Conservation (phyloP, 495 filamentous ascomycete genomes). For the Penicillium ochrochloron region DNA sequence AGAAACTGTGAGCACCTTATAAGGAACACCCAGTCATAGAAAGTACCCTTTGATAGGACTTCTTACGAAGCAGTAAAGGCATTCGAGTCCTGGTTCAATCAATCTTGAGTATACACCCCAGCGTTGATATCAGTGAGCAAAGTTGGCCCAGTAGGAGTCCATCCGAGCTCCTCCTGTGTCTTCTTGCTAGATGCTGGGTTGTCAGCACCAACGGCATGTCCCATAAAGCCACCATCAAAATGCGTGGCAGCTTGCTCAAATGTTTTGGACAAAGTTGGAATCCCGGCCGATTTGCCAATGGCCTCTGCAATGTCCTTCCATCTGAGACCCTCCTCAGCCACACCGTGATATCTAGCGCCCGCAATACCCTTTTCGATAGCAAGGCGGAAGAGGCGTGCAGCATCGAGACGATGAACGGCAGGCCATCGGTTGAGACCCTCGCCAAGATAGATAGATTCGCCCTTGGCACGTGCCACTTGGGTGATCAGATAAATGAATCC, state of each 20-base stretch:
- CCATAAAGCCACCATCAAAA: slow-evolving; percentile 39
- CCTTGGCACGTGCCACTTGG: slow-evolving; percentile 36
- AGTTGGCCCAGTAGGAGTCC: slow-evolving; percentile 35
- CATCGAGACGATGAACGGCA: slow-evolving; percentile 46
- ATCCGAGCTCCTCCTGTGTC: slow-evolving; percentile 46
- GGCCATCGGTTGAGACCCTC: slow-evolving; percentile 49
- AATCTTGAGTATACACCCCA: slow-evolving; percentile 29
- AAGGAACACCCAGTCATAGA: neutral
- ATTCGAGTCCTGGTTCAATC: neutral
- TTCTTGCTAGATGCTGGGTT: slow-evolving; percentile 47
- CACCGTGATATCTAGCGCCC: slow-evolving; percentile 45
- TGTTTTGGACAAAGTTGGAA: slow-evolving; percentile 37
- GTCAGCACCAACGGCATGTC: slow-evolving; percentile 28
- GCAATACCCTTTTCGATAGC: slow-evolving; percentile 48
- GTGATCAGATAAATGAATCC: slow-evolving; percentile 42
- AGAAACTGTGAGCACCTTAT: too few species aligned
- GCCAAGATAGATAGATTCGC: slow-evolving; percentile 45
- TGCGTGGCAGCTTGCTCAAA: slow-evolving; percentile 35
- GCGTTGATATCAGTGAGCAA: slow-evolving; percentile 45
- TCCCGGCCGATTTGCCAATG: slow-evolving; percentile 37
- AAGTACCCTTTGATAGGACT: neutral
- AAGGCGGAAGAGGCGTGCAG: slow-evolving; percentile 44
- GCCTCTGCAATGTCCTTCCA: slow-evolving; percentile 47
- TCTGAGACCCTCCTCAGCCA: slow-evolving; percentile 42
- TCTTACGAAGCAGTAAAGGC: neutral